A percentile compares a stretch with the other conserved stretches of the same genome.
phyloP scores from a whole-genome alignment of 2,329 filamentous ascomycete genomes.

The Bipolaris bicolor region DNA sequence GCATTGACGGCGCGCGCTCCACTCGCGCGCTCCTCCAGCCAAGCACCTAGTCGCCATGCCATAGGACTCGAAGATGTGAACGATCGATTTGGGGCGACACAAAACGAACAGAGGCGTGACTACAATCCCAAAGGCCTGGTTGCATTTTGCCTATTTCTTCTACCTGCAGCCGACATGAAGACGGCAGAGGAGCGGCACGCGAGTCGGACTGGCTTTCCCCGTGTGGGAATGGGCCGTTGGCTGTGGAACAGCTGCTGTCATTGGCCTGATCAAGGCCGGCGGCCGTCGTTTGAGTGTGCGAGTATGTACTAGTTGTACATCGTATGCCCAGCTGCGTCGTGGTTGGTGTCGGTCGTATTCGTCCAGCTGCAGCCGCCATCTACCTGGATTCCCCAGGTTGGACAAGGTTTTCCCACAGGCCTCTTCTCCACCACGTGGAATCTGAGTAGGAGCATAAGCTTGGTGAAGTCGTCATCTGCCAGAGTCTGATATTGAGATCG shows the following conservation, averaged over 20 bases:
- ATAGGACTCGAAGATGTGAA: not conserved
- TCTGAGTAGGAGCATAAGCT: not conserved
- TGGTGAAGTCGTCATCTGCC: not conserved
- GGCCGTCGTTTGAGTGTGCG: not conserved
- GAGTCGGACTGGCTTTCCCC: not conserved
- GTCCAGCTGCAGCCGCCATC: not conserved
- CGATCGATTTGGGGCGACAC: conserved; percentile 2
- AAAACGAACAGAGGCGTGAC: not conserved
- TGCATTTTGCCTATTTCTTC: conserved; percentile 3
- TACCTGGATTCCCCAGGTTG: not conserved
- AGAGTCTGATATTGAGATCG: conserved; percentile 5
- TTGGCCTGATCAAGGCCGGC: too few relatives aligned
- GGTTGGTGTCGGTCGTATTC: not conserved
- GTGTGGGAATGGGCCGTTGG: not conserved
- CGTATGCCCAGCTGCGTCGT: not conserved
- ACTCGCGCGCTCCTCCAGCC: not conserved
- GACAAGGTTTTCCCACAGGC: conserved; percentile 3
- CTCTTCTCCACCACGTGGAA: not conserved
- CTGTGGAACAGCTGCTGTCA: too few relatives aligned
- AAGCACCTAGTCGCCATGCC: not conserved
- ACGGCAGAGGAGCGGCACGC: not conserved
- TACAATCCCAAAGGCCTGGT: conserved; percentile 1
- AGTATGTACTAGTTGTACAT: not conserved
- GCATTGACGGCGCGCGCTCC: not conserved
- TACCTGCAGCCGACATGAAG: too few relatives aligned